These are phyloP conservation scores for Rhodotorula sphaerocarpa DNA, from an alignment of 768 basidiomycete species.

Conservation along the genomic window DNA sequence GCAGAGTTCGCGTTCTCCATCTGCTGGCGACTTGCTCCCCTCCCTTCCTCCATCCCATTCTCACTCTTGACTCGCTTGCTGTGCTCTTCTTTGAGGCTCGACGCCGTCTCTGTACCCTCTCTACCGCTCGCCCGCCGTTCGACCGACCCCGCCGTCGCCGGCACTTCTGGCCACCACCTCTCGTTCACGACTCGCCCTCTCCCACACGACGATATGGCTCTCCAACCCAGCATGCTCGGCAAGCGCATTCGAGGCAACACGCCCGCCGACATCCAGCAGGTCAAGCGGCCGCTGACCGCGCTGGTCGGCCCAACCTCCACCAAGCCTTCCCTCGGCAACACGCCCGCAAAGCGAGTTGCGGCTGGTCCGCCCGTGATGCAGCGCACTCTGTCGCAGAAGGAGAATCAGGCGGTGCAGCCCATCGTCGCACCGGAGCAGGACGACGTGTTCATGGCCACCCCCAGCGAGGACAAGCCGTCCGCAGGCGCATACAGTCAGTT, in stretches of 20 bases:
- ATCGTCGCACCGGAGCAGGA: neutral
- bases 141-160: too few species aligned
- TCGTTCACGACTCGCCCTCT: too few species aligned
- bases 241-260: neutral
- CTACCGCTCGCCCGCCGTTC: too few species aligned
- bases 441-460: neutral
- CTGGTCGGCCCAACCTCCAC: neutral
- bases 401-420: neutral
- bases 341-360: neutral
- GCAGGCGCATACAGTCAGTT: neutral
- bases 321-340: neutral
- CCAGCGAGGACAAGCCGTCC: neutral
- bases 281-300: constrained; percentile 2
- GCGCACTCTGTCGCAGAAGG: constrained; percentile 9
- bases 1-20: too few species aligned
- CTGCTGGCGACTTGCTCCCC: too few species aligned
- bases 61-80: too few species aligned
- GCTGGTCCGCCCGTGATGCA: neutral
- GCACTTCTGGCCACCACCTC: too few species aligned
- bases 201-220: neutral
- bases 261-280: neutral
- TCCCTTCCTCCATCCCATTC: too few species aligned
- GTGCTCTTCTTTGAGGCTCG: too few species aligned
- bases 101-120: too few species aligned
- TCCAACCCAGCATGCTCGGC: neutral